Evolutionary conservation across 2,329 filamentous ascomycete genomes (phyloP), one percentile per base, ranked within the genome.

Genomic region (Talaromyces sp.): DNA sequence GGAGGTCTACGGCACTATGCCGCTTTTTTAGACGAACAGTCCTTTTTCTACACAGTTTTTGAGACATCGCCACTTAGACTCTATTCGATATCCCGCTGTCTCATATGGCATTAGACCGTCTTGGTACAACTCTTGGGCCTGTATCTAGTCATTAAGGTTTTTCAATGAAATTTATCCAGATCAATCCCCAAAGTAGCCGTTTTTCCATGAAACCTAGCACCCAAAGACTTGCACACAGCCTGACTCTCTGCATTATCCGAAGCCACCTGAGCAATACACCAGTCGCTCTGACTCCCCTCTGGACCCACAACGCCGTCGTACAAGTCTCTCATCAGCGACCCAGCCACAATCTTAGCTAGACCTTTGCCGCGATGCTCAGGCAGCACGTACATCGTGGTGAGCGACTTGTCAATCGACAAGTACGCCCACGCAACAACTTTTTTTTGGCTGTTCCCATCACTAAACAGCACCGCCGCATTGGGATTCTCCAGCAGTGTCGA

Each of bases 231-330:
- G 43, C 46, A 58, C 4, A 58, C 43, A 24, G 21, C 46, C 29
- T 52, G 56, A 38, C 56, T 58, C 43, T 58, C 56, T 8, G 11
- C 17, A 35, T 58, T 58, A 58, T 58, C 56, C 26, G 56, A 41
- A 27, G 56, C 56, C 19, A 58, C 56, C 27, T 58, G 43, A 2
- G 56, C 56, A 48, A 58, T 46, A 24, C 56, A 58, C 56, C 56
- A 58, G 10, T 58, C 43, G 12, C 56, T 51, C 19, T 58, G 56
- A 11, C 46, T 21, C 29, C 48, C 27, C n/a, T 58, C 56, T 8
- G 27, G 9, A 4, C 19, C 56, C 2, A 48, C 9, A 12, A 46
- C n/a, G 3, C 56, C 56, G 21, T 58, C 56, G 11, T 24, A 52
- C 43, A 58, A 29, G n/a, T 51, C 46, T 21, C 19, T n/a, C 26